Evolutionary conservation across 805 yeast species (phyloP).

Genomic region (Lipomyces sp.): DNA sequence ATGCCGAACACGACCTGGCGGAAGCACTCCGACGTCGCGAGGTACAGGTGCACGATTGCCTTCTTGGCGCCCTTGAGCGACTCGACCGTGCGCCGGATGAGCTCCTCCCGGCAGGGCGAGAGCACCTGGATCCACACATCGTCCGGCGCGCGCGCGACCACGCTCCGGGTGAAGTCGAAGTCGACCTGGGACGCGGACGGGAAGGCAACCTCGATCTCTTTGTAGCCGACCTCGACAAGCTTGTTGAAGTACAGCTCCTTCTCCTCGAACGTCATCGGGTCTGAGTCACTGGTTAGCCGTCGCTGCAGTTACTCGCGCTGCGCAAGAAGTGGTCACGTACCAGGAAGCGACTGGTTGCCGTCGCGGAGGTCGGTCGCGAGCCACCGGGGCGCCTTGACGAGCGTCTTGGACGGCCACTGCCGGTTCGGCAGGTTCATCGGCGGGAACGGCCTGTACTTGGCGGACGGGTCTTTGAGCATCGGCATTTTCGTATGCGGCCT

Average conservation of each 20-base stretch:
- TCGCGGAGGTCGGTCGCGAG: slow-evolving; percentile 78
- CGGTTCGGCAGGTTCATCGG: slow-evolving; percentile 58
- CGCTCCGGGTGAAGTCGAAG: slow-evolving; percentile 74
- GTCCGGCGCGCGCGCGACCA: slow-evolving; percentile 68
- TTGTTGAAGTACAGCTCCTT: slow-evolving; percentile 68
- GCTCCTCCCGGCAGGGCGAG: slow-evolving; percentile 71
- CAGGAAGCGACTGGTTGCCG: slow-evolving; percentile 82
- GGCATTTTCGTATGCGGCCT: too few relatives aligned
- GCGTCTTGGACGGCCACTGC: slow-evolving; percentile 62
- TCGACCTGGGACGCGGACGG: slow-evolving; percentile 79
- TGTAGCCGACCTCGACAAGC: slow-evolving; percentile 69
- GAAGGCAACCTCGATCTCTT: slow-evolving; percentile 79
- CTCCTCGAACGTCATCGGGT: slow-evolving; percentile 80
- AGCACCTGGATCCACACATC: slow-evolving; percentile 77
- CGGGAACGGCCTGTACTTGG: slow-evolving; percentile 57
- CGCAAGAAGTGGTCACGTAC: too few relatives aligned
- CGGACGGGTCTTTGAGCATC: slow-evolving; percentile 53
- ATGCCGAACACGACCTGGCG: slow-evolving; percentile 67
- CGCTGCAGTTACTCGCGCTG: too few relatives aligned
- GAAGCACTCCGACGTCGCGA: slow-evolving; percentile 74
- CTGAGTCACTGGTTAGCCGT: too few relatives aligned
- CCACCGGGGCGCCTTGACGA: slow-evolving; percentile 74
- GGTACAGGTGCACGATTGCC: slow-evolving; percentile 72
- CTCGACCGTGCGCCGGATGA: slow-evolving; percentile 69
- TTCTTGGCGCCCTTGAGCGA: slow-evolving; percentile 68